A percentile compares a stretch with the other conserved stretches of the same genome.
Conservation (phyloP, 345 rosid species). For the Zanthoxylum bungeanum region DNA sequence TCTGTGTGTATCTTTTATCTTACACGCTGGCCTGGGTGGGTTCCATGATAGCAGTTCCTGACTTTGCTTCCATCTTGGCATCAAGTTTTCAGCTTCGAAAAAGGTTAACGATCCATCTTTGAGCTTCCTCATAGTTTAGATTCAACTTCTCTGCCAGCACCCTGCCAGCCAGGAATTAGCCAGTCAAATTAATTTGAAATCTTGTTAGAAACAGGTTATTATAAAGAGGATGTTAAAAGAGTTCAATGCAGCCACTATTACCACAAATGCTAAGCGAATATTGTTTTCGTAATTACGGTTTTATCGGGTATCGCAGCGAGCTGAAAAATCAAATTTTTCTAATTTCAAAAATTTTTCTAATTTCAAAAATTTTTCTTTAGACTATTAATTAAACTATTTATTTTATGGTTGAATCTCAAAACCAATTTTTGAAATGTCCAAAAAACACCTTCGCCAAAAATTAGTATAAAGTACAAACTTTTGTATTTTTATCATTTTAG, state of each 20-base stretch:
- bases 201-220: not conserved
- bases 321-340: too few species aligned
- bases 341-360: too few species aligned
- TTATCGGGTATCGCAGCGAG: too few species aligned
- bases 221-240: not conserved
- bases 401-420: too few species aligned
- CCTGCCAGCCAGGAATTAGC: slow-evolving; percentile 32
- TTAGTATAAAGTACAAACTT: too few species aligned
- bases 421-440: too few species aligned
- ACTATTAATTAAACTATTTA: too few species aligned
- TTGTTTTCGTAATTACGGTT: too few species aligned
- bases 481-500: too few species aligned
- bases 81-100: slow-evolving; percentile 87
- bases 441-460: too few species aligned
- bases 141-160: slow-evolving; percentile 89
- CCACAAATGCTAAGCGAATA: not conserved
- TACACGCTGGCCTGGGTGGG: slow-evolving; percentile 83
- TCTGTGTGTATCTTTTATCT: slow-evolving; percentile 21
- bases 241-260: not conserved
- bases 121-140: slow-evolving; percentile 84
- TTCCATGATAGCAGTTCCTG: slow-evolving; percentile 82
- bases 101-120: slow-evolving; percentile 95
- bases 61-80: slow-evolving; percentile 82
- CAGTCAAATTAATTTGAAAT: not conserved
- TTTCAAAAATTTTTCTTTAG: too few species aligned